These are phyloP conservation scores for Pseudozyma sp. DNA, from an alignment of 1,284 basidiomycete genomes.

Conservation along the genomic window DNA sequence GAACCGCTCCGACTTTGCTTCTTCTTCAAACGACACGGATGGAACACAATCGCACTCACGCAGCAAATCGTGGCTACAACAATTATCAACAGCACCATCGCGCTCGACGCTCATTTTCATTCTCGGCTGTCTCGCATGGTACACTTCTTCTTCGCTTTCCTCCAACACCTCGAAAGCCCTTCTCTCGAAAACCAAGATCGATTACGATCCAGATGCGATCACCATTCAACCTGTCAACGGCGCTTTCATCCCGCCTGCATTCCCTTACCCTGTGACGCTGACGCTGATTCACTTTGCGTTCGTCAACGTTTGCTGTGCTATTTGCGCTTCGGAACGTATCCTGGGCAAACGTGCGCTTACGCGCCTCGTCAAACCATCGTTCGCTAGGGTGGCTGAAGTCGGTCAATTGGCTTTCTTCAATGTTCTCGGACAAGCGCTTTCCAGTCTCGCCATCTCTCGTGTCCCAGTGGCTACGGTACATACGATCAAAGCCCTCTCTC, in stretches of 20 bases:
- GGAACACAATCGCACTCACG: background rate
- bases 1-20: constrained; percentile 4
- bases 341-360: constrained; percentile 48
- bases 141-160: constrained; percentile 80
- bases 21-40: background rate
- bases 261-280: constrained; percentile 87
- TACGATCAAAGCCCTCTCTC: constrained; percentile 86
- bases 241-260: constrained; percentile 71
- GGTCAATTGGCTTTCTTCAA: constrained; percentile 91
- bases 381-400: constrained; percentile 80
- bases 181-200: constrained; percentile 70
- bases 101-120: constrained; percentile 47
- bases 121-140: constrained; percentile 64
- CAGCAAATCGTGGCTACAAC: constrained; percentile 4
- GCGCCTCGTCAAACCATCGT: constrained; percentile 74
- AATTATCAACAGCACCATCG: constrained; percentile 10
- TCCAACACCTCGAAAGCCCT: constrained; percentile 91
- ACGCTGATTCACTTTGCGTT: constrained; percentile 99
- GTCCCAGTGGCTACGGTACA: constrained; percentile 98
- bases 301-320: constrained; percentile 84
- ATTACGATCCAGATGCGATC: background rate
- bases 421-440: constrained; percentile 95
- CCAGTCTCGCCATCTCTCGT: constrained; percentile 92
- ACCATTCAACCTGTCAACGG: too few species aligned
- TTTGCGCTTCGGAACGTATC: constrained; percentile 69